Evolutionary conservation across 2,329 filamentous ascomycete genomes (phyloP), one percentile per base, ranked within the genome.

Genomic region (Zopfia rhizophila): DNA sequence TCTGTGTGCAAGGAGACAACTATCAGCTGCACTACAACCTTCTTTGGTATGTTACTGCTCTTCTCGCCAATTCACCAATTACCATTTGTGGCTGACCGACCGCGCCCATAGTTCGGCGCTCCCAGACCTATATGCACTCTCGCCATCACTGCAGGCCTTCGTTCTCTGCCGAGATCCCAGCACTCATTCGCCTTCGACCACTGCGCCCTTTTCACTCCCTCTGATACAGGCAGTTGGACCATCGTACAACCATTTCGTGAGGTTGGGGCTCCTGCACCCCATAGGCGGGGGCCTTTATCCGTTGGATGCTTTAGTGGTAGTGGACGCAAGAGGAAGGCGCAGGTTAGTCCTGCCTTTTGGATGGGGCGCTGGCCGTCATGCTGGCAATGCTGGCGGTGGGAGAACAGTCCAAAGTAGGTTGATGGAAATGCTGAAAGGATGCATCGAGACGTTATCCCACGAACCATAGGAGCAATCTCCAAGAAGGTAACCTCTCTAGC

Each of bases 301-400:
- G 2, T 56, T 78, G 8, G 75, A 77, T 48, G 73, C 75, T 4
- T 59, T 78, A n/a, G 74, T 76, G 4, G 68, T 77, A 2, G 45
- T 77, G 3, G 75, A 78, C 48, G 51, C 49, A 4, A 55, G 56
- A 10, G 67, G 67, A 1, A 60, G 67, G 25, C 60, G 72, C 16
- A 65, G 75, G 37, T 56, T 77, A 40, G 65, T 76, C 10, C 51
- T 78, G 35, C 75, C 75, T 1, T 73, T 77, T 49, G 74, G 74
- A 2, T 77, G 75, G 75, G 74, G 75, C 11, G 72, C 69, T 18
- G 72, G 72, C 4, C 62, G 63, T 28, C 69, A 72, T 49, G 68
- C 60, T 13, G 56, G 31, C 5, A 68, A 62, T 6, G 58, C 57
- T 14, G 67, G 61, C 2, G 53, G 51, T 7, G 69, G 69, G 6